phyloP scores from a whole-genome alignment of 2,329 filamentous ascomycete genomes.

The Penicillium sp. region DNA sequence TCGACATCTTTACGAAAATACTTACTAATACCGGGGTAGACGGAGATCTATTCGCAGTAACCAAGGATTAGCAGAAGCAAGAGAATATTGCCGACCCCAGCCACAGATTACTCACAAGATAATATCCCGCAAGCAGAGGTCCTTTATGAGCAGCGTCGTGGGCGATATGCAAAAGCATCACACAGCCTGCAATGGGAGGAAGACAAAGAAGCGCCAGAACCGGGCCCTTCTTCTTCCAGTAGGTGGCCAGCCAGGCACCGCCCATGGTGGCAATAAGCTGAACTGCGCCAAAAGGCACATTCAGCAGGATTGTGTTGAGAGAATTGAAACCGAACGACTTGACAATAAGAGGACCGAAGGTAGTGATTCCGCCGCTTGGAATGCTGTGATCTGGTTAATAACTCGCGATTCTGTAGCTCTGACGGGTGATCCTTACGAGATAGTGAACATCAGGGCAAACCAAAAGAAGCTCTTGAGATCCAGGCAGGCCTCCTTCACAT shows the following conservation, averaged over 20 bases:
- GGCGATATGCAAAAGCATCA: conserved; percentile 57
- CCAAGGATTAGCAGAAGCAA: conserved; percentile 1
- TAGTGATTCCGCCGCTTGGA: conserved; percentile 61
- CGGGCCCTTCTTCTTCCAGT: conserved; percentile 59
- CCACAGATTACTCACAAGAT: conserved; percentile 42
- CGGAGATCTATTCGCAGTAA: conserved; percentile 50
- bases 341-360: conserved; percentile 63
- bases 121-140: conserved; percentile 60
- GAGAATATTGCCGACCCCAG: no score
- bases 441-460: conserved; percentile 57
- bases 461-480: conserved; percentile 66
- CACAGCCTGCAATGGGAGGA: conserved; percentile 60
- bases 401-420: background rate
- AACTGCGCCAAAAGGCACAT: conserved; percentile 64
- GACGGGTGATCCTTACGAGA: conserved; percentile 48
- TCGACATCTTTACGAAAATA: background rate
- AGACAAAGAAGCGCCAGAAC: conserved; percentile 59
- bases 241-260: conserved; percentile 59
- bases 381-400: conserved; percentile 43
- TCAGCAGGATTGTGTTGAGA: conserved; percentile 62
- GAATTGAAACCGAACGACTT: conserved; percentile 60
- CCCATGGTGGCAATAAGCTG: conserved; percentile 64
- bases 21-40: conserved; percentile 62
- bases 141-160: conserved; percentile 53
- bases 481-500: conserved; percentile 57